These are phyloP conservation scores for Salvia miltiorrhiza DNA, from an alignment of 257 asterid genomes.

Conservation along the genomic window DNA sequence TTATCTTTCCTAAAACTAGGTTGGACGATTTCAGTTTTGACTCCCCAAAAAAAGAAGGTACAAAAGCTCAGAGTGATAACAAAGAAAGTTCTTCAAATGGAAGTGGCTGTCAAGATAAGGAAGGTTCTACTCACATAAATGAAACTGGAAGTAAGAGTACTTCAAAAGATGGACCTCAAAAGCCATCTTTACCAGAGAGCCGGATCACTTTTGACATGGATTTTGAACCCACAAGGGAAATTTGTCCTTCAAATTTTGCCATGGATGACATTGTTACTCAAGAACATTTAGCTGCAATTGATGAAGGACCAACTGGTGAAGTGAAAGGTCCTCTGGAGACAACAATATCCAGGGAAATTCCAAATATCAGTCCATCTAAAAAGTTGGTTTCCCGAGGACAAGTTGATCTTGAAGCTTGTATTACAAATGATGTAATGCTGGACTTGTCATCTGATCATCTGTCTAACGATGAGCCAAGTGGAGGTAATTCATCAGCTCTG, in stretches of 20 bases:
- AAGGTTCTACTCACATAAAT: constrained; percentile 30
- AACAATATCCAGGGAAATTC: constrained; percentile 29
- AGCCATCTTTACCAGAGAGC: constrained; percentile 32
- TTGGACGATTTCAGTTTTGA: constrained; percentile 57
- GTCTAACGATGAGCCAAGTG: constrained; percentile 32
- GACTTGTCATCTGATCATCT: constrained; percentile 29
- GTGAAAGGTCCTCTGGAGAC: constrained; percentile 22
- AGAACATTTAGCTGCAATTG: constrained; percentile 25
- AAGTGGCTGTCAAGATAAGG: constrained; percentile 39
- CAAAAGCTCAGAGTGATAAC: constrained; percentile 35
- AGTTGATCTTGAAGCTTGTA: constrained; percentile 36
- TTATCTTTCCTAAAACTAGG: constrained; percentile 35
- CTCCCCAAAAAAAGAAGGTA: constrained; percentile 37
- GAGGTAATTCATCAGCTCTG: constrained; percentile 32
- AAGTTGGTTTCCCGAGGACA: constrained; percentile 31
- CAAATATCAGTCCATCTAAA: constrained; percentile 34
- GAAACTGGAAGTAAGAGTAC: constrained; percentile 32
- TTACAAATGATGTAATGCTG: constrained; percentile 17
- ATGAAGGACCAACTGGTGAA: constrained; percentile 35
- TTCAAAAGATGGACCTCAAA: constrained; percentile 28
- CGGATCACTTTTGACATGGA: constrained; percentile 30
- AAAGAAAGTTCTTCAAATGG: constrained; percentile 22
- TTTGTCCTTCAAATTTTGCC: constrained; percentile 32
- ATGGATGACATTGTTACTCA: constrained; percentile 30
- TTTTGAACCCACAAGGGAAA: constrained; percentile 31